Conservation (phyloP, 139 green algal genomes). For the Yamagishiella unicocca region DNA sequence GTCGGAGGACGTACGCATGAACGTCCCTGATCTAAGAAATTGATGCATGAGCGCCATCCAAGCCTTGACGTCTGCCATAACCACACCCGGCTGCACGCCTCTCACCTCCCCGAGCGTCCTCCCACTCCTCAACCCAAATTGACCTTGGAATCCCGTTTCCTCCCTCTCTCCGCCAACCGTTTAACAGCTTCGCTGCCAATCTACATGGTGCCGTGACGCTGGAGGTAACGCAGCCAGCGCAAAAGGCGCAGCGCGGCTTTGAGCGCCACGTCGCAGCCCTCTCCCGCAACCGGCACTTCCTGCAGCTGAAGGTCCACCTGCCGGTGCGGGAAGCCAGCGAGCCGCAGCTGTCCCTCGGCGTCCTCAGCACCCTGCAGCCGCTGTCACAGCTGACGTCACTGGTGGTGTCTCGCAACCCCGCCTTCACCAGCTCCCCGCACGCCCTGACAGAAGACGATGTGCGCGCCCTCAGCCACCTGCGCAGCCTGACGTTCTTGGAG, state of each 20-base stretch:
- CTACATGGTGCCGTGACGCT: constrained; percentile 38
- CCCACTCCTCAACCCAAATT: too few species aligned
- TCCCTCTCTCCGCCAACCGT: not conserved
- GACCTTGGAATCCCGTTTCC: too few species aligned
- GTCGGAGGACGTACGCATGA: too few species aligned
- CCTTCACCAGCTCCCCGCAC: constrained; percentile 22
- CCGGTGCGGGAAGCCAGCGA: constrained; percentile 3
- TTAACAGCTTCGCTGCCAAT: not conserved
- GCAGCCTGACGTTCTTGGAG: constrained; percentile 23
- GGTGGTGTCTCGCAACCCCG: constrained; percentile 26
- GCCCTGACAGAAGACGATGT: constrained; percentile 19
- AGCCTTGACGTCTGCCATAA: too few species aligned
- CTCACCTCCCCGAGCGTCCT: too few species aligned
- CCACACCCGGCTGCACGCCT: too few species aligned
- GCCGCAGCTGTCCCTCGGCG: constrained; percentile 2
- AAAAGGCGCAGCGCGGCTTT: constrained; percentile 25
- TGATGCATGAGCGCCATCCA: too few species aligned
- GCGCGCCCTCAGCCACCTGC: not conserved
- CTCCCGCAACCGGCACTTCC: constrained; percentile 22
- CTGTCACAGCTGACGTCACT: constrained; percentile 15
- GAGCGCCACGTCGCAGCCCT: constrained; percentile 22
- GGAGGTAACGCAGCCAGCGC: not conserved
- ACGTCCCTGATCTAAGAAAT: too few species aligned
- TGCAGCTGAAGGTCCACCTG: constrained; percentile 26
- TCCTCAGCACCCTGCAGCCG: not conserved